Conservation (phyloP, 352 stramenopile species). For the Globisporangium takayamanum region DNA sequence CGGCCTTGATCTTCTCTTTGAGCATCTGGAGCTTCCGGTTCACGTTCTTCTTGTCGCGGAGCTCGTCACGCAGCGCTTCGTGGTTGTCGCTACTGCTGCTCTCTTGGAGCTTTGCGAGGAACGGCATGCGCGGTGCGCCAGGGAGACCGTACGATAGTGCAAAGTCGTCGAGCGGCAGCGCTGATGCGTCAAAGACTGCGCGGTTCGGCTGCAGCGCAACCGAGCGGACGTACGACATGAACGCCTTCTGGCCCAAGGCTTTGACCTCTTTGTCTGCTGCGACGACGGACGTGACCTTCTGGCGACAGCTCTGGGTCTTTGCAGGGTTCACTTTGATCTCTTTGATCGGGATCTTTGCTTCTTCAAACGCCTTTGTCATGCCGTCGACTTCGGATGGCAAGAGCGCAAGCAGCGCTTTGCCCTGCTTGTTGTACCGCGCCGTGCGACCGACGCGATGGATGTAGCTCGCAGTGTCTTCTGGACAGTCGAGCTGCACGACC, state of each 20-base stretch:
- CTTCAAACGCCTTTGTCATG: slow-evolving; percentile 84
- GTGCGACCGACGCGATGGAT: slow-evolving; percentile 98
- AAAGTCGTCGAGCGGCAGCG: slow-evolving; percentile 91
- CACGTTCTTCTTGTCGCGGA: slow-evolving; percentile 94
- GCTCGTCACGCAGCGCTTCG: slow-evolving; percentile 80
- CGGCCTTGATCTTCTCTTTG: slow-evolving; percentile 97
- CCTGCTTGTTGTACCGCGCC: slow-evolving; percentile 92
- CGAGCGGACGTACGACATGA: slow-evolving; percentile 97
- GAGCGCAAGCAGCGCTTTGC: slow-evolving; percentile 91
- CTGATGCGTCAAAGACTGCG: slow-evolving; percentile 89
- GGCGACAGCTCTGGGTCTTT: slow-evolving; percentile 91
- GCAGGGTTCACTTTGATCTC: slow-evolving; percentile 95
- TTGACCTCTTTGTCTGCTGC: slow-evolving; percentile 93
- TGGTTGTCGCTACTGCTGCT: slow-evolving; percentile 22
- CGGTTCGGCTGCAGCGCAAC: slow-evolving; percentile 95
- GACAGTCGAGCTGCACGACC: slow-evolving; percentile 97
- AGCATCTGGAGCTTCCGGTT: slow-evolving; percentile 96
- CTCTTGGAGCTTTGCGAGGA: slow-evolving; percentile 84
- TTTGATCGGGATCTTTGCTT: slow-evolving; percentile 94
- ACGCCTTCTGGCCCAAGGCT: slow-evolving; percentile 95
- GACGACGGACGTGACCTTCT: slow-evolving; percentile 90
- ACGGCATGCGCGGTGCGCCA: slow-evolving; percentile 89
- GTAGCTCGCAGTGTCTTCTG: slow-evolving; percentile 97
- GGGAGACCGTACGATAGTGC: slow-evolving; percentile 92
- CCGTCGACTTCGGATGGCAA: slow-evolving; percentile 87